These are phyloP conservation scores for Harringtonia aguacate DNA, from an alignment of 2,329 filamentous ascomycete species.

Conservation along the genomic window DNA sequence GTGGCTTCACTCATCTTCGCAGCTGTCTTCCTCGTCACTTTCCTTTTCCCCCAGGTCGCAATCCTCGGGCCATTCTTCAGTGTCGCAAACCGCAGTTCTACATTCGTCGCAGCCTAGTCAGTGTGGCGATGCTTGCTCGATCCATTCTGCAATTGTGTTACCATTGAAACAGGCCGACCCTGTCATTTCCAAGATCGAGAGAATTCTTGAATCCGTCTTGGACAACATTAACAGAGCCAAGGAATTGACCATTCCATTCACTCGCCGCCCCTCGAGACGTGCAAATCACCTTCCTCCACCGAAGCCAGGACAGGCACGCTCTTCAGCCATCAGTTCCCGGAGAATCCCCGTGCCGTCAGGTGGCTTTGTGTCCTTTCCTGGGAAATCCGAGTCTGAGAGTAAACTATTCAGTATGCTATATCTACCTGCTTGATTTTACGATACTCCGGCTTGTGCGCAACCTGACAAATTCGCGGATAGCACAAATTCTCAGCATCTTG, in stretches of 20 bases:
- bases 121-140: too few species aligned
- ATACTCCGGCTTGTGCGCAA: too few species aligned
- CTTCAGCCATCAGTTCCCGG: neutral
- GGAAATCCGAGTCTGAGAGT: conserved; percentile 32
- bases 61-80: too few species aligned
- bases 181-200: conserved; percentile 43
- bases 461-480: conserved; percentile 23
- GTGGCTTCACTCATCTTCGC: neutral
- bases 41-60: too few species aligned
- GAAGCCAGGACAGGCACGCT: too few species aligned
- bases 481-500: conserved; percentile 45
- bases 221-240: conserved; percentile 30
- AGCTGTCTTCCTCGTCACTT: neutral
- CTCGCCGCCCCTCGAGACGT: conserved; percentile 15
- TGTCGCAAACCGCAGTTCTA: too few species aligned
- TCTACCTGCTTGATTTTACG: too few species aligned
- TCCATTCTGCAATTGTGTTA: neutral
- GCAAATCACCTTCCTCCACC: too few species aligned
- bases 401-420: conserved; percentile 38
- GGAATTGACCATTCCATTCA: conserved; percentile 36
- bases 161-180: conserved; percentile 6
- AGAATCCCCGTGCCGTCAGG: neutral
- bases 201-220: conserved; percentile 39
- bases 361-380: conserved; percentile 30
- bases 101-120: too few species aligned